Conservation (phyloP, 352 stramenopile genomes). For the Phytophthora ohioensis region DNA sequence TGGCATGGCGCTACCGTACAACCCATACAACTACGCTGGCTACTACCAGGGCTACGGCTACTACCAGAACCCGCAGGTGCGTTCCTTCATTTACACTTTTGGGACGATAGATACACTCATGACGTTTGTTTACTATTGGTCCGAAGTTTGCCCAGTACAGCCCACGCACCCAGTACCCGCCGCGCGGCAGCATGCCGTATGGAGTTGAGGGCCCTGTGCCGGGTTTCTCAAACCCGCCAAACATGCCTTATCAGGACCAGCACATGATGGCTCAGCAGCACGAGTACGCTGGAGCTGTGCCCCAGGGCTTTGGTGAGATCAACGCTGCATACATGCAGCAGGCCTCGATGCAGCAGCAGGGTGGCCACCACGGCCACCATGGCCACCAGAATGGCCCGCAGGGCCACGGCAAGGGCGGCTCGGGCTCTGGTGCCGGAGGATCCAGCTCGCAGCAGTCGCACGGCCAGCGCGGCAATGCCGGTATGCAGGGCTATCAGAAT, state of each 20-base stretch:
- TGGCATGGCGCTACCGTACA: conserved; percentile 89
- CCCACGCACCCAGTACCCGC: conserved; percentile 85
- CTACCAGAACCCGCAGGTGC: conserved; percentile 88
- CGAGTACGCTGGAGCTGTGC: conserved; percentile 78
- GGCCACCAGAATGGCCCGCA: conserved; percentile 67
- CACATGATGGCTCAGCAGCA: conserved; percentile 83
- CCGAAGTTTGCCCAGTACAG: conserved; percentile 87
- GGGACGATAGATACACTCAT: conserved; percentile 8
- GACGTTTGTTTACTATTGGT: conserved; percentile 13
- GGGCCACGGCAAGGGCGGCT: conserved; percentile 69
- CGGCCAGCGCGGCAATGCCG: conserved; percentile 61
- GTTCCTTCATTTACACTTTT: conserved; percentile 2
- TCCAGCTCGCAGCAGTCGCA: conserved; percentile 59
- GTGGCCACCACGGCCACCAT: conserved; percentile 60
- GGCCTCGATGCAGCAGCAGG: conserved; percentile 55
- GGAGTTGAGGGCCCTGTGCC: conserved; percentile 82
- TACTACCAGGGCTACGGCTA: conserved; percentile 91
- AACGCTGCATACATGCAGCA: conserved; percentile 81
- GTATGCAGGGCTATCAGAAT: conserved; percentile 70
- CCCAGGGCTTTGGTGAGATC: conserved; percentile 88
- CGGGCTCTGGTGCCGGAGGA: conserved; percentile 43
- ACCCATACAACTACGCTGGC: conserved; percentile 88
- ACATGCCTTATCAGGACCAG: conserved; percentile 88
- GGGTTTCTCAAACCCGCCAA: conserved; percentile 82
- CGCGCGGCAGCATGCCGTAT: conserved; percentile 85